Evolutionary conservation across 305 asterid species (phyloP), one percentile per base, ranked within the genome.

Genomic region (Fraxinus nigra): DNA sequence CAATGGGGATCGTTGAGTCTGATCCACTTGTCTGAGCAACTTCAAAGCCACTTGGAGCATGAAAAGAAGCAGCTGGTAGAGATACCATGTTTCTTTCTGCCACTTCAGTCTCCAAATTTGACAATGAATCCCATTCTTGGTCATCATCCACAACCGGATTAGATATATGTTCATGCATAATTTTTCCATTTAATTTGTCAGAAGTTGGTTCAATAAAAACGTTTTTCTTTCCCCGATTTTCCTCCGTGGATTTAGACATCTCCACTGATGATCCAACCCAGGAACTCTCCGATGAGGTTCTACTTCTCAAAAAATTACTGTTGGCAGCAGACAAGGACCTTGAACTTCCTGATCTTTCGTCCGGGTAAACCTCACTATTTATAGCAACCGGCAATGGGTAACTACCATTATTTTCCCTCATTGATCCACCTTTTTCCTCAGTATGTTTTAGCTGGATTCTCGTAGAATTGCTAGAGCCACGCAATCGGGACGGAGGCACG

Each of bases 281-380:
- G 78, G 98, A 95, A 90, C 97, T 91, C 88, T 93, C 98, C 2
- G 97, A 95, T 77, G 97, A 94, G 67, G 96, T 90, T 89, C 91
- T 92, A 81, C 97, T 94, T 88, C 97, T 92, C 76, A 90, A 75
- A 43, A 98, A 87, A 89, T 86, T 93, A 85, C 93, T 90, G 74
- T 88, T 93, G 82, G 97, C 84, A 82, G 93, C 90, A 83, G 97
- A 91, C 61, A 98, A 91, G 87, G 89, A 88, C 86, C 95, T 92
- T 75, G 98, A 93, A 84, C 95, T 97, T 20, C 84, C 85, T 40
- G 91, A 82, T 89, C 97, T 92, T 83, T 94, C 98, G 83, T 97
- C 99, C 14, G 88, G 88, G 81, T 78, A 86, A 84, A 78, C 77
- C 51, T 93, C 97, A 81, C 88, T 90, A 78, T 37, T 88, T 86